Evolutionary conservation across 257 asterid genomes (phyloP), one percentile per base, ranked within the genome.

Genomic region (Avicennia marina): DNA sequence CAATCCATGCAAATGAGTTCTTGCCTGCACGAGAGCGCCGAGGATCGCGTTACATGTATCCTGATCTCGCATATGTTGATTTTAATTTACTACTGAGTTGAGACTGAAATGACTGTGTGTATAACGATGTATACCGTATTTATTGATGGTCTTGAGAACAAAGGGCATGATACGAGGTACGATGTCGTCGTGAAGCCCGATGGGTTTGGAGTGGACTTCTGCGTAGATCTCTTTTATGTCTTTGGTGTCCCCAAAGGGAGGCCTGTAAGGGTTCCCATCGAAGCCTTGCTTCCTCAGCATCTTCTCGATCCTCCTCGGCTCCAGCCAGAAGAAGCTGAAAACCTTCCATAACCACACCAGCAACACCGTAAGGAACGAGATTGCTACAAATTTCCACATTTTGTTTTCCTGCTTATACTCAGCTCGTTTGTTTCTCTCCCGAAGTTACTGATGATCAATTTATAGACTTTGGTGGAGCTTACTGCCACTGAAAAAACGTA

Each of bases 1-100:
- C 76, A 7, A 65, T 66, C 80, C 80, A 74, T 6, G 39, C 66
- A n/a, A 65, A 74, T 4, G 80, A 69, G 15, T 60, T 69, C 67
- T 69, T 61, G 15, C 74, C 76, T 70, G 50, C 7, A 40, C 12
- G 3, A 4, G 6, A 3, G n/a, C n/a, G n/a, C n/a, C n/a, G n/a
- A n/a, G n/a, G n/a, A n/a, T n/a, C n/a, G n/a, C n/a, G n/a, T n/a
- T n/a, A n/a, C n/a, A n/a, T n/a, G n/a, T n/a, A n/a, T n/a, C n/a
- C n/a, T n/a, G n/a, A n/a, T n/a, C n/a, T n/a, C n/a, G n/a, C n/a
- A n/a, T n/a, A n/a, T n/a, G n/a, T n/a, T n/a, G n/a, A n/a, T 39
- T 2, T 10, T 3, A 31, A 4, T 7, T 1, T 19, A 2, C 4
- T 18, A 34, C 11, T 18, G 29, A 52, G 1, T 2, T 19, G n/a